Evolutionary conservation across 129 eudicot species (phyloP).

Genomic region (Saposhnikovia divaricata): DNA sequence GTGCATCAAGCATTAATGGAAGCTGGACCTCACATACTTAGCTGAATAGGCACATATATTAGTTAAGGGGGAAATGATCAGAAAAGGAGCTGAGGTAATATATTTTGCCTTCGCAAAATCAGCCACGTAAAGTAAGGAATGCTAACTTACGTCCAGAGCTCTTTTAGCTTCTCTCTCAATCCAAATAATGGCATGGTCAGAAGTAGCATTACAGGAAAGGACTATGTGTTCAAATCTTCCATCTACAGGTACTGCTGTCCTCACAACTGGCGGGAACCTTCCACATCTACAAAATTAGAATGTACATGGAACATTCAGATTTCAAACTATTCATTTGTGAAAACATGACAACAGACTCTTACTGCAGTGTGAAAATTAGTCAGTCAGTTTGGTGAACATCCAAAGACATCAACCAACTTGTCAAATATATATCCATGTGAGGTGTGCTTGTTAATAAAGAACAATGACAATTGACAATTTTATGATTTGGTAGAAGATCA

Average conservation of each 20-base stretch:
- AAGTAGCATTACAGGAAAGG: slow-evolving; percentile 86
- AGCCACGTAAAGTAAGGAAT: neutral
- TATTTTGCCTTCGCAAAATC: neutral
- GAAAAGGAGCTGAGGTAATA: neutral
- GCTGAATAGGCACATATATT: too few species aligned
- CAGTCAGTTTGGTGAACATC: neutral
- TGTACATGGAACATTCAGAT: neutral
- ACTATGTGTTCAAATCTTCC: slow-evolving; percentile 96
- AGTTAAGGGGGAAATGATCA: too few species aligned
- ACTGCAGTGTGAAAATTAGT: neutral
- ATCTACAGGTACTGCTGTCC: slow-evolving; percentile 93
- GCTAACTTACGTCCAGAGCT: slow-evolving; percentile 66
- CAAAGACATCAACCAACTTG: neutral
- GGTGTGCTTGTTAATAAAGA: neutral
- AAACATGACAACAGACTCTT: neutral
- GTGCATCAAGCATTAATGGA: too few species aligned
- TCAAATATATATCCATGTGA: neutral
- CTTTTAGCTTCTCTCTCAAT: slow-evolving; percentile 82
- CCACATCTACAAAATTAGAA: slow-evolving; percentile 57
- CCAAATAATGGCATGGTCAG: slow-evolving; percentile 94
- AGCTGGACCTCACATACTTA: too few species aligned
- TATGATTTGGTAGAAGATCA: neutral
- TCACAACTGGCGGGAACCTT: slow-evolving; percentile 87
- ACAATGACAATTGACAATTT: neutral
- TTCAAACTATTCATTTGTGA: neutral